A percentile compares a stretch with the other conserved stretches of the same genome.
Evolutionary conservation across 768 basidiomycete genomes (phyloP).

Genomic region (Phanerodontia chrysosporium): DNA sequence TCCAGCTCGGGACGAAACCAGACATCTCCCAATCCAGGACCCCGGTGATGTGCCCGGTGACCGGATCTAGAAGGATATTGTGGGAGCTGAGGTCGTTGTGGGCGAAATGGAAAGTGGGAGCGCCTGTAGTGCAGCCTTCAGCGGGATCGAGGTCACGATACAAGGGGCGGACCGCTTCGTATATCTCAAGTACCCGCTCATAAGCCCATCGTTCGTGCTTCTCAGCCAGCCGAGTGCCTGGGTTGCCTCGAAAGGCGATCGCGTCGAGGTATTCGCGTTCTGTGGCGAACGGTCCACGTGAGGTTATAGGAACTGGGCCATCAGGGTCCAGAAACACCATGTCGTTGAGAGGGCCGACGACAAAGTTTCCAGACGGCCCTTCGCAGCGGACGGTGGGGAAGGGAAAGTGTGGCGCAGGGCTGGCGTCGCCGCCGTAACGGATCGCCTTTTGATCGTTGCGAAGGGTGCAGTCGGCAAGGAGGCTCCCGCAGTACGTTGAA

Average conservation of each 20-base stretch:
- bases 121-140: not conserved
- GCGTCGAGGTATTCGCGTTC: not conserved
- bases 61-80: not conserved
- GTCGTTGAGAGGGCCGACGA: not conserved
- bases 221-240: not conserved
- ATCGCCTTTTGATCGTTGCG: slow-evolving; percentile 29
- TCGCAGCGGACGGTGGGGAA: not conserved
- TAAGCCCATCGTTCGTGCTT: not conserved
- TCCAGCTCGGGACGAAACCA: not conserved
- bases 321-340: not conserved
- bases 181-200: not conserved
- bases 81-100: not conserved
- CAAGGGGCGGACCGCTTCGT: not conserved
- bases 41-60: not conserved
- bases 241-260: not conserved
- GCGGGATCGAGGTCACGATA: not conserved
- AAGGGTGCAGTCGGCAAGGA: not conserved
- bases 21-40: slow-evolving; percentile 4
- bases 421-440: not conserved
- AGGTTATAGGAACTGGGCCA: not conserved
- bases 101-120: slow-evolving; percentile 1
- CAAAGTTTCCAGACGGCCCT: not conserved
- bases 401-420: too few species aligned
- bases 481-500: not conserved
- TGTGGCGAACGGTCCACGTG: not conserved